Conservation (phyloP, 768 basidiomycete genomes). For the Pisolithus tinctorius region DNA sequence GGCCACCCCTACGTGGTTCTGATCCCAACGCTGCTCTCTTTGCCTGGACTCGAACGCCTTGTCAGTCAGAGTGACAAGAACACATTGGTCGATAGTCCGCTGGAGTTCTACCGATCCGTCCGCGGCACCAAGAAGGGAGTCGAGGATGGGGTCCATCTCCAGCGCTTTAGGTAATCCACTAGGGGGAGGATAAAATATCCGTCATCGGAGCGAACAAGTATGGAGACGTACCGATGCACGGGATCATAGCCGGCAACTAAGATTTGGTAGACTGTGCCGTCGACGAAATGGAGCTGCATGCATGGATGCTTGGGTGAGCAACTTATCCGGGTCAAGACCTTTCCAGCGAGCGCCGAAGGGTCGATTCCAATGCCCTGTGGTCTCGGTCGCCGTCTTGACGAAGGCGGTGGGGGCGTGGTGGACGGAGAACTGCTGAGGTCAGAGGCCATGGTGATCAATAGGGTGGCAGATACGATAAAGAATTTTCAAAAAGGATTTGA, state of each 20-base stretch:
- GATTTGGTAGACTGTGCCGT: slow-evolving; percentile 39
- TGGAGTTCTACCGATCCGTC: slow-evolving; percentile 26
- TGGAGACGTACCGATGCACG: slow-evolving; percentile 28
- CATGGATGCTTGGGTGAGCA: slow-evolving; percentile 40
- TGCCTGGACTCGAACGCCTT: slow-evolving; percentile 45
- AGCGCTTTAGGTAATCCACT: slow-evolving; percentile 52
- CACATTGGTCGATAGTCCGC: slow-evolving; percentile 46
- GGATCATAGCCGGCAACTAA: slow-evolving; percentile 63
- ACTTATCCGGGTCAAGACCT: slow-evolving; percentile 32
- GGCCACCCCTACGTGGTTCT: slow-evolving; percentile 37
- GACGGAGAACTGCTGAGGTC: slow-evolving; percentile 7
- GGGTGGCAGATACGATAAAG: neutral
- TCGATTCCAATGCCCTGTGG: slow-evolving; percentile 29
- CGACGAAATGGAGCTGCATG: slow-evolving; percentile 42
- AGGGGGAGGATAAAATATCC: neutral
- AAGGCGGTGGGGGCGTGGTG: slow-evolving; percentile 13
- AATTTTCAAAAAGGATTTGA: slow-evolving; percentile 24
- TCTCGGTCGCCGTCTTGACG: slow-evolving; percentile 28
- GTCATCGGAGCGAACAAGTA: neutral
- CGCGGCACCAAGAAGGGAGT: slow-evolving; percentile 36
- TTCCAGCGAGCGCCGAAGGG: slow-evolving; percentile 38
- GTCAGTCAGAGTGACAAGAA: slow-evolving; percentile 48
- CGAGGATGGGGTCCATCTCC: slow-evolving; percentile 42
- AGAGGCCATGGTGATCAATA: neutral
- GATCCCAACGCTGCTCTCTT: slow-evolving; percentile 27